These are phyloP conservation scores for Leccinum aurantiacum DNA, from an alignment of 768 basidiomycete species.

Conservation along the genomic window DNA sequence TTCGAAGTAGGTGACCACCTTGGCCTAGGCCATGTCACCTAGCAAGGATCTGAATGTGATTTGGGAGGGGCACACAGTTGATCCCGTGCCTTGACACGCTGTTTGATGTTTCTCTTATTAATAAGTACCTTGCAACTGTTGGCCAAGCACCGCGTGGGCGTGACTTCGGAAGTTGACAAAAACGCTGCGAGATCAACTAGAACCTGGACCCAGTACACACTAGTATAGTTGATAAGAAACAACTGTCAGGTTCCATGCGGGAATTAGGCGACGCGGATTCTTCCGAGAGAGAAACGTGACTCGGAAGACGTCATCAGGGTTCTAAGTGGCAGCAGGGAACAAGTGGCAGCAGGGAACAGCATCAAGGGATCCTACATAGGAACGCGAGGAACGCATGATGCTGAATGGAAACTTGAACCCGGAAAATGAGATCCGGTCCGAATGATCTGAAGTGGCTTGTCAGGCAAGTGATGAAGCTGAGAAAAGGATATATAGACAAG, in stretches of 20 bases:
- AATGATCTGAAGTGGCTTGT: not conserved
- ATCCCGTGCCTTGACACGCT: not conserved
- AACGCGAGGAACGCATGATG: not conserved
- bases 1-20: not conserved
- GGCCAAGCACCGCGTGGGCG: not conserved
- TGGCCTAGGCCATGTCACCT: not conserved
- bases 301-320: not conserved
- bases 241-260: not conserved
- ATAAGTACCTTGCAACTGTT: not conserved
- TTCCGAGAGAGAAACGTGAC: not conserved
- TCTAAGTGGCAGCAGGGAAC: not conserved
- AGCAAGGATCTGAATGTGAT: not conserved
- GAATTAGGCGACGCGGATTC: not conserved
- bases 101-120: not conserved
- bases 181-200: not conserved
- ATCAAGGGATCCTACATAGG: not conserved
- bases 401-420: not conserved
- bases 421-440: not conserved
- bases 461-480: not conserved
- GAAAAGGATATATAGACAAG: not conserved
- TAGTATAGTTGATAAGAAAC: not conserved
- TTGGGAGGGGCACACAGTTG: not conserved
- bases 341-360: not conserved
- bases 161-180: not conserved
- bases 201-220: not conserved